These are phyloP conservation scores for Talaromyces verruculosus DNA, from an alignment of 2,329 filamentous ascomycete genomes.

Conservation along the genomic window DNA sequence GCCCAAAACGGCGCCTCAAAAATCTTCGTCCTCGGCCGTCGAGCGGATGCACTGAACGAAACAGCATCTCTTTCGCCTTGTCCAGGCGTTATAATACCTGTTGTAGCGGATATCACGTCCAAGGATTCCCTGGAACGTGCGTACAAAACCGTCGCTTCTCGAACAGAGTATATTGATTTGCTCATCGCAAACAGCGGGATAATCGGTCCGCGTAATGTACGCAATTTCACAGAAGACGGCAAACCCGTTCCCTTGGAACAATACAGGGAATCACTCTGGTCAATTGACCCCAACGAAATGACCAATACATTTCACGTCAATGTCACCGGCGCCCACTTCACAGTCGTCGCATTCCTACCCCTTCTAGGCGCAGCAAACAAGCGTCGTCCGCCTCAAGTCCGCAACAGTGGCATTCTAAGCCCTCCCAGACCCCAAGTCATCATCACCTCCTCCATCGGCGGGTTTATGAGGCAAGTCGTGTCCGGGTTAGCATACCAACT, in stretches of 20 bases:
- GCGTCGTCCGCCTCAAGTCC: slow-evolving; percentile 11
- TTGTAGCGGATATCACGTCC: slow-evolving; percentile 47
- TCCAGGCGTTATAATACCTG: slow-evolving; percentile 40
- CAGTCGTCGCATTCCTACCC: slow-evolving; percentile 35
- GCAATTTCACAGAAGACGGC: slow-evolving; percentile 35
- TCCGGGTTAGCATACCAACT: slow-evolving; percentile 25
- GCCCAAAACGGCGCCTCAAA: slow-evolving; percentile 52
- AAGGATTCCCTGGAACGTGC: slow-evolving; percentile 43
- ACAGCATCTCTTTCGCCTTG: slow-evolving; percentile 23
- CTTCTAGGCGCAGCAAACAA: slow-evolving; percentile 37
- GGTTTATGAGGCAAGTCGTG: slow-evolving; percentile 27
- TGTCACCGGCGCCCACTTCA: slow-evolving; percentile 34
- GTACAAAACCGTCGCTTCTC: slow-evolving; percentile 43
- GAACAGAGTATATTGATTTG: slow-evolving; percentile 52
- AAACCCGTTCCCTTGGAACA: slow-evolving; percentile 6
- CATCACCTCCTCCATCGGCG: slow-evolving; percentile 26
- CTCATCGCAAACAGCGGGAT: slow-evolving; percentile 53
- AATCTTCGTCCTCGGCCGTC: slow-evolving; percentile 55
- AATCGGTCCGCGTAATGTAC: slow-evolving; percentile 42
- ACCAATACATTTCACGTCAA: slow-evolving; percentile 32
- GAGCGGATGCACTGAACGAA: slow-evolving; percentile 41
- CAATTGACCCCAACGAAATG: slow-evolving; percentile 30
- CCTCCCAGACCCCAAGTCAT: slow-evolving; percentile 27
- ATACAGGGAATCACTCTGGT: slow-evolving; percentile 37
- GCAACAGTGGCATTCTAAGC: slow-evolving; percentile 7